Base-by-base conservation (phyloP, 257 asterid genomes). In the Nicotiana undulata region DNA sequence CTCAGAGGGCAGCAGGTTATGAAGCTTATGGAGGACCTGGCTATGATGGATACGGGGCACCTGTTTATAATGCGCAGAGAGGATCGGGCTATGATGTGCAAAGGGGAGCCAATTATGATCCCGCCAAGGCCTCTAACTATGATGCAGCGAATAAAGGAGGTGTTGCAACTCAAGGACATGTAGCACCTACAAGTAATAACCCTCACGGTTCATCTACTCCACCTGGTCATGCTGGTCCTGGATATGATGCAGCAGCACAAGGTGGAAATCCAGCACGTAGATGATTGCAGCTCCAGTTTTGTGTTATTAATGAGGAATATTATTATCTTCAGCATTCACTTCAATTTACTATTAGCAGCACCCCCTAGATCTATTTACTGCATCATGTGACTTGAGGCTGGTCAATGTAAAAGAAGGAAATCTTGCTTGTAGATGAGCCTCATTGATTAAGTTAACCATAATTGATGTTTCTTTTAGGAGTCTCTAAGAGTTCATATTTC, bases 81-180 rank as follows among this genome's bases (percentile, higher is more conserved):
- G 90, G 89, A 29, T 82, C 89, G 20, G 92, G 90, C 15, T 87
- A 83, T 81, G 97, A 92, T 58, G 58, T 22, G 53, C 87, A 82
- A 77, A 80, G 87, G 80, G 93, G 83, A 64, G 83, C 89, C 75
- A 87, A 76, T 79, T 80, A 85, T 29, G 88, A 88, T 68, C 31
- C 87, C 9, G 84, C 87, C 76, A 88, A 86, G 79, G 82, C 66
- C 5, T 61, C 83, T 34, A 78, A 86, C 81, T 91, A 86, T 18
- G 90, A 87, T 63, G 81, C 85, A 28, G 78, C 89, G 16, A 81
- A 93, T 26, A 86, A 90, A 86, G 89, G 86, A 11, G 37, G 82
- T 81, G 85, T 76, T 28, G 91, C 90, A 60, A 85, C 91, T 81
- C 94, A 88, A 82, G 97, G 92, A 56, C 97, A 78, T 81, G 87